Conservation (phyloP, 768 basidiomycete species). For the Termitomyces sp. region DNA sequence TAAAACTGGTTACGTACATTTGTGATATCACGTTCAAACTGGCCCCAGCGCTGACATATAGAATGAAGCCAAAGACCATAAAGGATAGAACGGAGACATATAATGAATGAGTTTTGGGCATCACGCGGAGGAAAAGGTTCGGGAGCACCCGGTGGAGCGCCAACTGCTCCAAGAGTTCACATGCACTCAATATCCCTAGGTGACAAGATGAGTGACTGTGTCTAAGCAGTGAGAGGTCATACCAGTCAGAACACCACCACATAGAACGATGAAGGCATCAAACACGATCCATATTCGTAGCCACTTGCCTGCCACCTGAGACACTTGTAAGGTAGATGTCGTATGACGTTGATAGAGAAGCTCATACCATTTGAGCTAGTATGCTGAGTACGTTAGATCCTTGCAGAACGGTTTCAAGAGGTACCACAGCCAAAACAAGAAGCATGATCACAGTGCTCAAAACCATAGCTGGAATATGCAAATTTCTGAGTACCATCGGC, state of each 20-base stretch:
- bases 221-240: conserved; percentile 2
- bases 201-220: not conserved
- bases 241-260: conserved; percentile 69
- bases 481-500: conserved; percentile 56
- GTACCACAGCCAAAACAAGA: conserved; percentile 54
- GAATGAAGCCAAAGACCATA: conserved; percentile 36
- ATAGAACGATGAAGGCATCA: conserved; percentile 68
- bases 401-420: conserved; percentile 37
- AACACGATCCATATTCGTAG: conserved; percentile 55
- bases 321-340: not conserved
- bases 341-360: not conserved
- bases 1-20: conserved; percentile 32
- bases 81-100: conserved; percentile 49
- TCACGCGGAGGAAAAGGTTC: conserved; percentile 34
- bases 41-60: conserved; percentile 57
- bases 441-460: conserved; percentile 54
- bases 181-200: conserved; percentile 50
- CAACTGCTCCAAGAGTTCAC: conserved; percentile 52
- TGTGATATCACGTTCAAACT: conserved; percentile 48
- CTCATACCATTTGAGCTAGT: conserved; percentile 47
- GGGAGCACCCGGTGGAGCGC: conserved; percentile 60
- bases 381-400: conserved; percentile 60
- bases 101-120: conserved; percentile 47
- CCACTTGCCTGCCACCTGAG: conserved; percentile 54
- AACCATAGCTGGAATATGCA: conserved; percentile 53